Base-by-base conservation (phyloP, 1,284 basidiomycete genomes). In the Trichosporon asahii region DNA sequence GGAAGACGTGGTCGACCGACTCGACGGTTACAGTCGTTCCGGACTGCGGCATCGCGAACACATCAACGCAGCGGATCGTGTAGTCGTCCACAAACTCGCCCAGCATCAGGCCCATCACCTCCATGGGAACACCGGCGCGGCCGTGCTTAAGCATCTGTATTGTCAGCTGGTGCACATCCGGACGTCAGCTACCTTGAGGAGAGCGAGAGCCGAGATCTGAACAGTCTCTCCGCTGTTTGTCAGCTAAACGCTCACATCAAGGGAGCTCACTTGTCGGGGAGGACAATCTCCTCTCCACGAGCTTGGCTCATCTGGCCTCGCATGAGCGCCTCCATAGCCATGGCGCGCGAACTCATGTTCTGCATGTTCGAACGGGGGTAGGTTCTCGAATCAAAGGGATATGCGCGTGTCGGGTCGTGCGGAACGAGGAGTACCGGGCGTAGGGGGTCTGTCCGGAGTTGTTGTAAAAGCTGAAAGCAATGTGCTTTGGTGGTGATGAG, bases 71-170 rank as follows among this genome's bases (percentile, higher is more conserved):
- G 82, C 96, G 85, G 64, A 86, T 84, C 80, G 95, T 98, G 85
- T 98, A 99, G 81, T 99, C 97, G 85, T 99, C 97, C 64, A 99
- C 93, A 76, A 99, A 99, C 82, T 98, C 95, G 29, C 97, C 97
- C 31, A 99, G 88, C 93, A 99, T 96, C 70, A 99, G 89, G 76
- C 97, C 97, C 97, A 99, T 99, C 77, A 99, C 97, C 85, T 99
- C 97, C 93, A 99, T 97, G 12, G 97, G 97, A 44, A 99, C 97
- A 76, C 97, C 97, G 33, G 97, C 96, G 68, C 97, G 90, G 21
- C 97, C 97, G 81, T 99, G 97, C 85, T 99, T 99, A 76, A 99
- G 87, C 97, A 99, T 99, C 94, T 98, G 63, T 12, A 6, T 27
- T n/a, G 57, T 27, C 23, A 65, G 63, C 23, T 27, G 14, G 3